Conservation (phyloP, 1,139 yeast species). For the Yamadazyma jaroonii region DNA sequence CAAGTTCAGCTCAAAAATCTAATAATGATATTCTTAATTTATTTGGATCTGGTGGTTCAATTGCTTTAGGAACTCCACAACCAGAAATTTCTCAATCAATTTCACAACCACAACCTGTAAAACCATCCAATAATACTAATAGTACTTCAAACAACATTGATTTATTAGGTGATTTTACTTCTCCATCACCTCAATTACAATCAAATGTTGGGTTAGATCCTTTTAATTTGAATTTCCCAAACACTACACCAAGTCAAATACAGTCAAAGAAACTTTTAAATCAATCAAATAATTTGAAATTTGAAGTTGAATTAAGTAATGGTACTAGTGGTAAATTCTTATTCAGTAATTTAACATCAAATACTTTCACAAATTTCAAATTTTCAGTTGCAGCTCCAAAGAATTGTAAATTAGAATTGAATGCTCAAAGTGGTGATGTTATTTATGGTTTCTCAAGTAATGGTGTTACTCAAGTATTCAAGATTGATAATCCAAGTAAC, state of each 20-base stretch:
- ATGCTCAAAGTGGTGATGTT: conserved; percentile 64
- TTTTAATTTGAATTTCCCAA: conserved; percentile 48
- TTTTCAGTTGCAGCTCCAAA: conserved; percentile 85
- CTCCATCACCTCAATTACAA: conserved; percentile 49
- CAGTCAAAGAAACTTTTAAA: conserved; percentile 30
- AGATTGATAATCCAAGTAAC: conserved; percentile 51
- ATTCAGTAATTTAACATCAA: conserved; percentile 39
- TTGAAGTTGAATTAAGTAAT: conserved; percentile 38
- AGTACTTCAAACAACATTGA: conserved; percentile 22
- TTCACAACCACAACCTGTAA: conserved; percentile 12
- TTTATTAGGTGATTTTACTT: conserved; percentile 44
- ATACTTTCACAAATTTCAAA: conserved; percentile 44
- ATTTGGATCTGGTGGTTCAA: conserved; percentile 47
- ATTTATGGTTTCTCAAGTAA: conserved; percentile 50
- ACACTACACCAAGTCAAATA: conserved; percentile 34
- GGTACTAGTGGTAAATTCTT: conserved; percentile 36
- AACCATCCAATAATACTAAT: conserved; percentile 10
- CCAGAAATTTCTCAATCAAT: conserved; percentile 8
- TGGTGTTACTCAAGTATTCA: conserved; percentile 59
- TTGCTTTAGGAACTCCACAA: conserved; percentile 30
- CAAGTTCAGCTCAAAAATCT: conserved; percentile 16
- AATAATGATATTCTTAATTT: conserved; percentile 37
- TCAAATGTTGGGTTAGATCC: conserved; percentile 49
- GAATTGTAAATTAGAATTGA: conserved; percentile 58
- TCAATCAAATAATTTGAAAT: conserved; percentile 48